These are phyloP conservation scores for Venustampulla echinocandica DNA, from an alignment of 495 filamentous ascomycete genomes.

Conservation along the genomic window DNA sequence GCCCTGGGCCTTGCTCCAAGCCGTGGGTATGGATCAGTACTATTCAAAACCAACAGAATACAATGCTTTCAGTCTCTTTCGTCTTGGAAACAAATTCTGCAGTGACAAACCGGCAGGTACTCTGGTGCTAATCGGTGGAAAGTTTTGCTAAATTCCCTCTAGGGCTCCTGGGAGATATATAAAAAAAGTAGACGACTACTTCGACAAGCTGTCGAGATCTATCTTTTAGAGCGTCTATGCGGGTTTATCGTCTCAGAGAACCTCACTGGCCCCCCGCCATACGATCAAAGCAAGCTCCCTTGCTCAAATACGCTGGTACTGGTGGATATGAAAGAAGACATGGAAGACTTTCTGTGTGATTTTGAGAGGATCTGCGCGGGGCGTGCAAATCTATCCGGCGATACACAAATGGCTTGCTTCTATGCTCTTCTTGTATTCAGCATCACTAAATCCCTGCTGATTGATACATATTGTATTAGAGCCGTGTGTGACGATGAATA, in stretches of 20 bases:
- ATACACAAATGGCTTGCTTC: constrained; percentile 12
- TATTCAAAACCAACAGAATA: constrained; percentile 14
- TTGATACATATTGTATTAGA: constrained; percentile 16
- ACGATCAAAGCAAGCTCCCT: constrained; percentile 1
- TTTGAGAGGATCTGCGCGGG: constrained; percentile 14
- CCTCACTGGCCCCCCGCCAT: constrained; percentile 9
- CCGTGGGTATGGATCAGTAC: constrained; percentile 10
- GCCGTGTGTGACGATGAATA: constrained; percentile 5
- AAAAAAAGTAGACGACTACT: constrained; percentile 8
- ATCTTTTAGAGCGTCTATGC: constrained; percentile 16
- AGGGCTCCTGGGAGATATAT: constrained; percentile 16
- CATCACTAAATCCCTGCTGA: constrained; percentile 14
- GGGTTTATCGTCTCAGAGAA: constrained; percentile 12
- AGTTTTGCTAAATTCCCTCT: neutral
- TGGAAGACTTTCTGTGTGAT: constrained; percentile 6
- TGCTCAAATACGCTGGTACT: constrained; percentile 14
- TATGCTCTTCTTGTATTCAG: constrained; percentile 15
- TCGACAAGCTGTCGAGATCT: constrained; percentile 16
- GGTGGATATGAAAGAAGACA: constrained; percentile 12
- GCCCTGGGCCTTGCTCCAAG: constrained; percentile 13
- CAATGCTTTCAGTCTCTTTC: constrained; percentile 13
- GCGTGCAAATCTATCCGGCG: constrained; percentile 11
- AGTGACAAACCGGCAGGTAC: constrained; percentile 6
- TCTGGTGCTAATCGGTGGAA: too few relatives aligned
- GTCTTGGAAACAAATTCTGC: constrained; percentile 10